phyloP scores from a whole-genome alignment of 345 rosid genomes.

The Passiflora organensis region DNA sequence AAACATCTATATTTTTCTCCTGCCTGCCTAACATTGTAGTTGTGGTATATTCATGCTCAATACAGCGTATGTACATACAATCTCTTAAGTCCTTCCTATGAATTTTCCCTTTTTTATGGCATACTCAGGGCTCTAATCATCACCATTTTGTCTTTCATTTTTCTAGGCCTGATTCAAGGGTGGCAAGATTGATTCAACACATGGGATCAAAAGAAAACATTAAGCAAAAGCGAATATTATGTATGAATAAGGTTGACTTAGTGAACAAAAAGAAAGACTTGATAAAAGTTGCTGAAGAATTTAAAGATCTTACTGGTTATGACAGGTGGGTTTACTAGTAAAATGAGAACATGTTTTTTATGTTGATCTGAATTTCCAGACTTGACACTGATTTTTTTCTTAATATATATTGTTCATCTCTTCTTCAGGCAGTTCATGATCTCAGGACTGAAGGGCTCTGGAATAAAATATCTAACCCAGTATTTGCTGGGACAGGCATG shows the following conservation, averaged over 20 bases:
- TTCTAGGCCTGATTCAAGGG: conserved; percentile 78
- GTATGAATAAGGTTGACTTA: conserved; percentile 89
- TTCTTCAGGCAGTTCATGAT: conserved; percentile 80
- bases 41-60: neutral
- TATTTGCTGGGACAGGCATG: conserved; percentile 70
- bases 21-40: too few species aligned
- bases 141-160: neutral
- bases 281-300: conserved; percentile 62
- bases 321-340: conserved; percentile 48
- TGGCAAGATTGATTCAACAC: conserved; percentile 53
- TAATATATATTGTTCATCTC: conserved; percentile 17
- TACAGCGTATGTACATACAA: neutral
- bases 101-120: neutral
- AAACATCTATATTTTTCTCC: too few species aligned
- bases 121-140: neutral
- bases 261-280: conserved; percentile 78
- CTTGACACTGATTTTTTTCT: conserved; percentile 1
- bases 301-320: conserved; percentile 73
- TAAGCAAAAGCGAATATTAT: conserved; percentile 69
- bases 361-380: conserved; percentile 6
- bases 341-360: neutral
- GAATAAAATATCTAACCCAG: conserved; percentile 65
- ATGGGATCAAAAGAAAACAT: conserved; percentile 63
- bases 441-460: conserved; percentile 78
- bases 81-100: too few species aligned